Evolutionary conservation across 139 green algal species (phyloP), one percentile per base, ranked within the genome.

Genomic region (Diplosphaera chodatii): DNA sequence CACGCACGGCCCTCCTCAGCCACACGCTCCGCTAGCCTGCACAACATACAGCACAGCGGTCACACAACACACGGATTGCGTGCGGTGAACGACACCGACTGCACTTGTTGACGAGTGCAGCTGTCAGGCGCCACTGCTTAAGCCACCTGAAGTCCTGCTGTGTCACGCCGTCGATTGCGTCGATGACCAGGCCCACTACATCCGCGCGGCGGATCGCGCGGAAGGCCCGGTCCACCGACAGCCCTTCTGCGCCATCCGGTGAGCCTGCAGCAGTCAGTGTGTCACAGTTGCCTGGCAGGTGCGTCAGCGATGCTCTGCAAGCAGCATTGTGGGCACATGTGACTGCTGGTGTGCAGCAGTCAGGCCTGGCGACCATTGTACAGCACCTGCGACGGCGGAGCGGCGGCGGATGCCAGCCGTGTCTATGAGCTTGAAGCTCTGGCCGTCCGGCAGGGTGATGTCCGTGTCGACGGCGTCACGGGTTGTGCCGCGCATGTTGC

Each of bases 351-450:
- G n/a, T n/a, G n/a, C n/a, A n/a, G n/a, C n/a, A n/a, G n/a, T n/a
- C n/a, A n/a, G n/a, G n/a, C n/a, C n/a, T n/a, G n/a, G n/a, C n/a
- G n/a, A n/a, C n/a, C n/a, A n/a, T n/a, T n/a, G n/a, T n/a, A n/a
- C n/a, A n/a, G 48, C 48, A 59, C 48, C 48, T 59, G 85, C 82
- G n/a, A 98, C 88, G 3, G 84, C 79, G 0, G 82, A 79, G 10
- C 91, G 82, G 77, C 90, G 89, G 66, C 95, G 85, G 71, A 99
- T 96, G 59, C 95, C 95, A 1, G 95, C 95, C 15, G 95, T 99
- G 88, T 99, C 95, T 30, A 99, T 93, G 4, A 99, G 84, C 72
- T 67, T 91, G 41, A 96, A 89, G 68, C 77, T 71, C 64, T 85
- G 74, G 6, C 90, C 91, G 64, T 81, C 74, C 1, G 83, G 83